Conservation (phyloP, 75 land plant genomes). For the Pseudotsuga menziesii region DNA sequence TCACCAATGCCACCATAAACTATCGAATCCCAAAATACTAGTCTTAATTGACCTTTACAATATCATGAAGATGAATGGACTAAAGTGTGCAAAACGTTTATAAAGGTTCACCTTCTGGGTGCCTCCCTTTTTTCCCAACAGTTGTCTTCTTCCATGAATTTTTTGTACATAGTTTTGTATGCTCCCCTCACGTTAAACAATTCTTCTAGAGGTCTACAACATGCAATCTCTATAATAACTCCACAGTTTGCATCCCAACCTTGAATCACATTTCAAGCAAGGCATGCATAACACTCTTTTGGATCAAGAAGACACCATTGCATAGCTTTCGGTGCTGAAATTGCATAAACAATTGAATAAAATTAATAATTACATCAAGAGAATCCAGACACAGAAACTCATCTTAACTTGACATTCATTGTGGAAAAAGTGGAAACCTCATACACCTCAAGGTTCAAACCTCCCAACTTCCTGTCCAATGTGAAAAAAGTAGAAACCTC, state of each 20-base stretch:
- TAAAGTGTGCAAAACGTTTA: neutral
- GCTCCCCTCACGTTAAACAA: conserved; percentile 53
- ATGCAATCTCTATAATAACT: conserved; percentile 62
- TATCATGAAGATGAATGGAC: neutral
- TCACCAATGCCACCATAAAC: conserved; percentile 2
- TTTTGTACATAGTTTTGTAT: conserved; percentile 51
- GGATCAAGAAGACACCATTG: conserved; percentile 57
- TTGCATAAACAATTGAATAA: neutral
- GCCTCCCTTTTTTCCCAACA: conserved; percentile 59
- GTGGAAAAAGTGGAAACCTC: too few species aligned
- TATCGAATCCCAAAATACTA: neutral
- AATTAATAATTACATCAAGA: neutral
- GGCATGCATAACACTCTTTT: conserved; percentile 61
- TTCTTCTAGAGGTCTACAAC: conserved; percentile 55
- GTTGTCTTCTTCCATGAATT: conserved; percentile 72
- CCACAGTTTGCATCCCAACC: conserved; percentile 20
- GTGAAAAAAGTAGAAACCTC: too few species aligned
- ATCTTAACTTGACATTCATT: too few species aligned
- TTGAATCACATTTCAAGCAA: conserved; percentile 46
- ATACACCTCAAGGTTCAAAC: too few species aligned
- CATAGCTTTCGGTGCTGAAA: conserved; percentile 34
- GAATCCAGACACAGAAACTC: too few species aligned
- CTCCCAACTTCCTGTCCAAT: too few species aligned
- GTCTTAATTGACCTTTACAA: neutral
- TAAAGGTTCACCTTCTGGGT: conserved; percentile 36